Evolutionary conservation across 257 asterid genomes (phyloP).

Genomic region (Hygrophila difformis): DNA sequence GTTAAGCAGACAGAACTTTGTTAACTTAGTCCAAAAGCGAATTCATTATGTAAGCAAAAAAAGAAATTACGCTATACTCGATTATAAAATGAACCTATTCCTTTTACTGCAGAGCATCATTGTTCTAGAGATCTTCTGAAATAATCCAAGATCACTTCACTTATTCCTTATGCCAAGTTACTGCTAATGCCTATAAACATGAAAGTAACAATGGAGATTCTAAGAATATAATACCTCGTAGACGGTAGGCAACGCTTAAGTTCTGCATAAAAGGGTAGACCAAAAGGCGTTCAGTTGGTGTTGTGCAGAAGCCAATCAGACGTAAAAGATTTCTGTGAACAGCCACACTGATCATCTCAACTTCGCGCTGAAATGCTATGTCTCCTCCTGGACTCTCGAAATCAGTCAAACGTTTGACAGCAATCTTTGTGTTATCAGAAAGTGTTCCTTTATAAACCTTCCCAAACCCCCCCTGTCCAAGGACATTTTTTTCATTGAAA

Average conservation of each 20-base stretch:
- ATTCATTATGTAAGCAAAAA: too few species aligned
- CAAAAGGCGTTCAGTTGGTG: constrained; percentile 38
- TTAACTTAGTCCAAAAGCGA: too few species aligned
- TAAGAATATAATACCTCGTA: constrained; percentile 55
- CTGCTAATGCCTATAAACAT: too few species aligned
- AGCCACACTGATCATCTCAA: constrained; percentile 97
- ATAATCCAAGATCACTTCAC: too few species aligned
- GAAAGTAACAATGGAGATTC: background rate
- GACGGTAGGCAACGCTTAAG: constrained; percentile 86
- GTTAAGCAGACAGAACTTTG: too few species aligned
- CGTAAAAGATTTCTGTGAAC: constrained; percentile 86
- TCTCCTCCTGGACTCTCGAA: constrained; percentile 95
- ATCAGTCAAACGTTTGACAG: constrained; percentile 85
- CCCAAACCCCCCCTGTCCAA: constrained; percentile 98
- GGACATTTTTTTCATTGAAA: constrained; percentile 78
- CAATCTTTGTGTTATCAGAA: constrained; percentile 69
- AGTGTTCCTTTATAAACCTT: constrained; percentile 89
- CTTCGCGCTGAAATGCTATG: constrained; percentile 91
- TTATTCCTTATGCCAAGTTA: too few species aligned
- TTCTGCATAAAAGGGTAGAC: constrained; percentile 87
- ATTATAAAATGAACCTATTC: too few species aligned
- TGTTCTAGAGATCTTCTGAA: too few species aligned
- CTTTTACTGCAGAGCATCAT: too few species aligned
- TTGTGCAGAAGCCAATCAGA: constrained; percentile 87
- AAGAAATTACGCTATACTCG: too few species aligned